These are phyloP conservation scores for Naganishia albida DNA, from an alignment of 1,284 basidiomycete genomes.

Conservation along the genomic window DNA sequence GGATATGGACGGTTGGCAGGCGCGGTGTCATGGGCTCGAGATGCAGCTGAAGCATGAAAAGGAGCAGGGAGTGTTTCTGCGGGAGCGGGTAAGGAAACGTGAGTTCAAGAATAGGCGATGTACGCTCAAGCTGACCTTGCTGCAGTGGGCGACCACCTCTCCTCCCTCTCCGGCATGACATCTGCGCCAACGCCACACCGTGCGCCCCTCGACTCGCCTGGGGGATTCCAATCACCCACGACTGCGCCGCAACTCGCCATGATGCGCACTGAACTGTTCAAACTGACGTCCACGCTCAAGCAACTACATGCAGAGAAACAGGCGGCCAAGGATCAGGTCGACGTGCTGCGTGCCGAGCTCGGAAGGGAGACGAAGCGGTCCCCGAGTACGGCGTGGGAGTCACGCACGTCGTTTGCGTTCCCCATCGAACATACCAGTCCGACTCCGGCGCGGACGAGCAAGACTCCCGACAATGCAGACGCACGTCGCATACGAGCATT, in stretches of 20 bases:
- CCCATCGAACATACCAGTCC: constrained; percentile 5
- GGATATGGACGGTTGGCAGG: constrained; percentile 32
- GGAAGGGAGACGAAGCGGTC: not conserved
- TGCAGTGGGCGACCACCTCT: constrained; percentile 31
- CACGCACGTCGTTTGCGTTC: not conserved
- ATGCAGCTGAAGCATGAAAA: constrained; percentile 31
- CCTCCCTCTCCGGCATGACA: constrained; percentile 22
- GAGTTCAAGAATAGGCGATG: not conserved
- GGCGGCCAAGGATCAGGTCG: constrained; percentile 18
- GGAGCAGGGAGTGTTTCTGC: constrained; percentile 29
- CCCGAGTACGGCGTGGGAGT: not conserved
- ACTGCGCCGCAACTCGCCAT: constrained; percentile 21
- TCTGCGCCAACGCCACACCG: constrained; percentile 2
- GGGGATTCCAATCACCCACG: constrained; percentile 5
- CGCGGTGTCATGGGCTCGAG: constrained; percentile 27
- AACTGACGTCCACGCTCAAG: constrained; percentile 21
- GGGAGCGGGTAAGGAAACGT: constrained; percentile 31
- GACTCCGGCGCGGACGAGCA: not conserved
- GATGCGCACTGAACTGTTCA: constrained; percentile 31
- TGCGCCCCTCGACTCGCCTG: constrained; percentile 6
- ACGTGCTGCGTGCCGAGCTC: constrained; percentile 12
- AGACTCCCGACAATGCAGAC: not conserved
- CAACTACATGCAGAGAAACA: constrained; percentile 22
- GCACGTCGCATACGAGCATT: constrained; percentile 19
- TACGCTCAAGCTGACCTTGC: not conserved